phyloP scores from a whole-genome alignment of 108 stramenopile species.

The Cyclotella baltica region DNA sequence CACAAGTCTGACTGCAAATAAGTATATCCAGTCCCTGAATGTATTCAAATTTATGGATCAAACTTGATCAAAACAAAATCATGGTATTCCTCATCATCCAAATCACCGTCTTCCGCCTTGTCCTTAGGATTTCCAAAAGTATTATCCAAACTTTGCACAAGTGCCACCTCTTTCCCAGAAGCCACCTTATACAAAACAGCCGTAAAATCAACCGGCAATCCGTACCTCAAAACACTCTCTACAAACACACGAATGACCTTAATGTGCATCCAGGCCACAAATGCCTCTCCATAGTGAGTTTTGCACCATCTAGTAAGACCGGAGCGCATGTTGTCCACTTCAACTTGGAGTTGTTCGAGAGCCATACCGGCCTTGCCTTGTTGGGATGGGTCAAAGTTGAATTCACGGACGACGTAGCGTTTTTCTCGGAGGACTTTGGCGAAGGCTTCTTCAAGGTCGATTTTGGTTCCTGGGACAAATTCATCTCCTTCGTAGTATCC shows the following conservation, averaged over 20 bases:
- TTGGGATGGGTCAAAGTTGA: conserved; percentile 83
- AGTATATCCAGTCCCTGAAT: too few relatives aligned
- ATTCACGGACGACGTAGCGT: conserved; percentile 91
- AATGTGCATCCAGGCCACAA: conserved; percentile 98
- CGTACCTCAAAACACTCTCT: conserved; percentile 96
- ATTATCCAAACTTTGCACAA: conserved; percentile 80
- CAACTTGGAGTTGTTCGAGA: conserved; percentile 83
- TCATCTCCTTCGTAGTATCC: conserved; percentile 92
- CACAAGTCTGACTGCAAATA: too few relatives aligned
- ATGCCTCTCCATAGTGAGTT: conserved; percentile 97
- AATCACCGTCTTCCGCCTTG: conserved; percentile 45
- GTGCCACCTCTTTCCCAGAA: conserved; percentile 71
- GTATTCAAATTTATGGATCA: conserved; percentile 64
- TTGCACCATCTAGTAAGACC: conserved; percentile 96
- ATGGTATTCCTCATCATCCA: conserved; percentile 82
- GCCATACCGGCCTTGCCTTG: conserved; percentile 82
- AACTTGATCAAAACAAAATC: conserved; percentile 92
- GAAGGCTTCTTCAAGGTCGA: conserved; percentile 90
- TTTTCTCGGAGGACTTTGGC: conserved; percentile 87
- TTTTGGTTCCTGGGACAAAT: conserved; percentile 84
- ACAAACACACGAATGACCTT: conserved; percentile 98
- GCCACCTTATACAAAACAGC: conserved; percentile 90
- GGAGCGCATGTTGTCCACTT: conserved; percentile 88
- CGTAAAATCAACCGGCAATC: conserved; percentile 95
- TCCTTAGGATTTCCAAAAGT: conserved; percentile 62